Conservation (phyloP, 163 green algal genomes). For the Chlorella variabilis region DNA sequence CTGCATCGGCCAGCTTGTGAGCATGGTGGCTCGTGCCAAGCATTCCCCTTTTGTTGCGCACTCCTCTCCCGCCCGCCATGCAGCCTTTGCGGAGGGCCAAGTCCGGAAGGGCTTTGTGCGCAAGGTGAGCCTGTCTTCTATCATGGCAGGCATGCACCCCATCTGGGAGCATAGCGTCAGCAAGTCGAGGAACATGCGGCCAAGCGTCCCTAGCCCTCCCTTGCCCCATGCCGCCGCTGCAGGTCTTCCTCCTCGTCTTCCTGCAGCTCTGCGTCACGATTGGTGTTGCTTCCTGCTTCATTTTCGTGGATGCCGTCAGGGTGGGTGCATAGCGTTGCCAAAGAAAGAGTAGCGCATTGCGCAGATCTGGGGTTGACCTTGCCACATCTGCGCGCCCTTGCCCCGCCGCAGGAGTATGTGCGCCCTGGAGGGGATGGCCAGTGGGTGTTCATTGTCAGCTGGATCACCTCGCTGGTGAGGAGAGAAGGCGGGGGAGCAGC, state of each 20-base stretch:
- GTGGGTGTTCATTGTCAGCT: conserved; percentile 23
- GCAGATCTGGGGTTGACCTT: too few species aligned
- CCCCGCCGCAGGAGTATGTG: conserved; percentile 29
- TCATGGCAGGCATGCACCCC: too few species aligned
- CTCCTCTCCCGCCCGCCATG: too few species aligned
- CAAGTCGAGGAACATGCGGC: too few species aligned
- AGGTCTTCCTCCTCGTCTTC: conserved; percentile 40
- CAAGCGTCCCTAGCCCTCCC: too few species aligned
- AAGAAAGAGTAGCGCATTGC: too few species aligned
- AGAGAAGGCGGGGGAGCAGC: too few species aligned
- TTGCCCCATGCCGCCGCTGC: not conserved
- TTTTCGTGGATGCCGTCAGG: conserved; percentile 29
- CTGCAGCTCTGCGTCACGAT: conserved; percentile 39
- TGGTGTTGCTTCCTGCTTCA: conserved; percentile 37
- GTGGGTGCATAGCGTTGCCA: not conserved
- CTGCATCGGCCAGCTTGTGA: too few species aligned
- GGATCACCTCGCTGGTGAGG: conserved; percentile 12
- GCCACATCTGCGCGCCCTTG: too few species aligned
- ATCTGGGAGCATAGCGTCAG: too few species aligned
- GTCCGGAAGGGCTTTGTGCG: conserved; percentile 39
- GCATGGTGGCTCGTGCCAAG: too few species aligned
- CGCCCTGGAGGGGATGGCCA: conserved; percentile 19
- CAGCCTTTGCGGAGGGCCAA: conserved; percentile 26
- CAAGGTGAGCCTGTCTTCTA: conserved; percentile 10
- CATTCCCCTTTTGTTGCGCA: too few species aligned